Evolutionary conservation across 108 stramenopile species (phyloP), one percentile per base, ranked within the genome.

Genomic region (Fragilaria crotonensis): DNA sequence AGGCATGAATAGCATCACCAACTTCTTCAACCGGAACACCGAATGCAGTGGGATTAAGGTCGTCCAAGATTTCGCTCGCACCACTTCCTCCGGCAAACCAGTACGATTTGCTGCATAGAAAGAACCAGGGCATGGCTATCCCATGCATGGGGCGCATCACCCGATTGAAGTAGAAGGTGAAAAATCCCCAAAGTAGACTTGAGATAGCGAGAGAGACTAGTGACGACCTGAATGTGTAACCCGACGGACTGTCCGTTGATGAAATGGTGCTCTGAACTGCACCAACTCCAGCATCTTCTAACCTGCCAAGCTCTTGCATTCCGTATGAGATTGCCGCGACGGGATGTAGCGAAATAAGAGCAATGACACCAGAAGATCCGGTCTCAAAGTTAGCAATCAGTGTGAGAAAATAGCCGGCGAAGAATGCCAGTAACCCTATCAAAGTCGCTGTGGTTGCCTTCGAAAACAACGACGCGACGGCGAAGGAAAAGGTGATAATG

Each of bases 131-230:
- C 25, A 73, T 49, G 0, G 74, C 47, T 25, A 74, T 72, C 3
- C 89, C 85, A 61, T 62, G 87, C 61, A 84, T 84, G 14, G 64
- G 61, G 3, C 62, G 72, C 0, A 85, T 20, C 20, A 79, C 67
- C 17, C 79, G 60, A 29, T 90, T 83, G 17, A 92, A 60, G 52
- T 95, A 95, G 67, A 70, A 90, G 2, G 80, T 67, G 0, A 89
- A 31, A 44, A 80, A 22, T 23, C 74, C 80, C 77, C 87, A 95
- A 18, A 92, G 30, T 30, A 87, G 22, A 25, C 60, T 46, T 59
- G 89, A 90, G 22, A 84, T 31, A 29, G 76, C 20, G 41, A 95
- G 32, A 77, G 79, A 83, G 25, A 19, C 30, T 11, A 90, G 48
- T 60, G 62, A 63, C 19, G 49, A 29, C 21, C 31, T 30, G 46